Conservation (phyloP, 2,329 filamentous ascomycete genomes). For the Penicillium sp. region DNA sequence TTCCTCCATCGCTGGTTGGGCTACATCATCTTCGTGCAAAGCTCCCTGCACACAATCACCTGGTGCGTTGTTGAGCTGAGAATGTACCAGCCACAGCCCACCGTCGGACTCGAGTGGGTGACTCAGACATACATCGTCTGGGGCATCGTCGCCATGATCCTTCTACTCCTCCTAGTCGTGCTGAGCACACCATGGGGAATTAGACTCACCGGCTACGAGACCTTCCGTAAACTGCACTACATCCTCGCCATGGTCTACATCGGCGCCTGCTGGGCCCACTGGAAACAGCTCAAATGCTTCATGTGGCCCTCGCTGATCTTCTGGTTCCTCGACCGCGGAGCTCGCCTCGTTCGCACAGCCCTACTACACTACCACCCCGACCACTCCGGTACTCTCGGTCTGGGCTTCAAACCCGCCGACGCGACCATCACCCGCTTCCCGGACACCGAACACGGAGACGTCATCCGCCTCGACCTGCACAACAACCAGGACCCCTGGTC, state of each 20-base stretch:
- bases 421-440: slow-evolving; percentile 47
- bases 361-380: slow-evolving; percentile 45
- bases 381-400: slow-evolving; percentile 4
- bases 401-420: slow-evolving; percentile 28
- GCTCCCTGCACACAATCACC: slow-evolving; percentile 58
- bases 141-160: slow-evolving; percentile 59
- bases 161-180: slow-evolving; percentile 54
- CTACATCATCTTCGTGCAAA: slow-evolving; percentile 62
- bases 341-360: slow-evolving; percentile 50
- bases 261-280: slow-evolving; percentile 67
- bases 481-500: slow-evolving; percentile 55
- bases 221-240: slow-evolving; percentile 67
- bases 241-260: slow-evolving; percentile 65
- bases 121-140: slow-evolving; percentile 61
- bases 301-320: slow-evolving; percentile 58
- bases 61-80: slow-evolving; percentile 60
- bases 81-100: slow-evolving; percentile 64
- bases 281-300: slow-evolving; percentile 59
- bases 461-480: slow-evolving; percentile 58
- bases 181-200: slow-evolving; percentile 55
- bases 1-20: slow-evolving; percentile 70
- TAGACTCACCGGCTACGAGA: slow-evolving; percentile 62
- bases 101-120: slow-evolving; percentile 50
- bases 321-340: slow-evolving; percentile 56
- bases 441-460: slow-evolving; percentile 50